Conservation (phyloP, 2,329 filamentous ascomycete genomes). For the Cladosporium oxysporum region DNA sequence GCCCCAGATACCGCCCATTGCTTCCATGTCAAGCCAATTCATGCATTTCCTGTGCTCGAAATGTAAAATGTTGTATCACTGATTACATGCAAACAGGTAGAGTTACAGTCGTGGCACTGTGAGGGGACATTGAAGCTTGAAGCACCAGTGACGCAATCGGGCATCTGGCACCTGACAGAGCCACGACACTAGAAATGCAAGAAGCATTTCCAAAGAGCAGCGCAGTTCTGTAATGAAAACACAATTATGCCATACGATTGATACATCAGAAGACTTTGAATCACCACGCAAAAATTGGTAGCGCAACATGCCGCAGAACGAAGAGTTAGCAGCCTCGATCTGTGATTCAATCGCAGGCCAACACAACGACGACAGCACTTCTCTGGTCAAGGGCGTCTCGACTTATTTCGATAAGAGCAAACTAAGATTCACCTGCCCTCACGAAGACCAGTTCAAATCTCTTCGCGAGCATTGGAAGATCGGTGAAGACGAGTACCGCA, state of each 20-base stretch:
- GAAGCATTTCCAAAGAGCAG: not conserved
- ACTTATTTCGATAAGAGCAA: conserved; percentile 29
- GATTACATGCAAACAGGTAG: not conserved
- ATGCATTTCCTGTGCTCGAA: not conserved
- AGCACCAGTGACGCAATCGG: not conserved
- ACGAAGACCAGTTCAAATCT: conserved; percentile 52
- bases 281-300: not conserved
- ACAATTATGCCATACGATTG: not conserved
- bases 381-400: not conserved
- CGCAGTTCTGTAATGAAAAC: not conserved
- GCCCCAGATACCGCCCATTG: not conserved
- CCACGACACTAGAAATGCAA: not conserved
- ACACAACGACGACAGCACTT: conserved; percentile 3
- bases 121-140: not conserved
- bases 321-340: conserved; percentile 19
- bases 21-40: not conserved
- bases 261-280: not conserved
- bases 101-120: not conserved
- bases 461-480: conserved; percentile 58
- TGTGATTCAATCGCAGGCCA: conserved; percentile 10
- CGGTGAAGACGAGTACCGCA: conserved; percentile 55
- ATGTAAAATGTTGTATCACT: not conserved
- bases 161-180: not conserved
- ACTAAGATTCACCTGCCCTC: conserved; percentile 40
- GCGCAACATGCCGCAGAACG: conserved; percentile 14